phyloP scores from a whole-genome alignment of 495 filamentous ascomycete genomes.

The Neurospora tetraspora region DNA sequence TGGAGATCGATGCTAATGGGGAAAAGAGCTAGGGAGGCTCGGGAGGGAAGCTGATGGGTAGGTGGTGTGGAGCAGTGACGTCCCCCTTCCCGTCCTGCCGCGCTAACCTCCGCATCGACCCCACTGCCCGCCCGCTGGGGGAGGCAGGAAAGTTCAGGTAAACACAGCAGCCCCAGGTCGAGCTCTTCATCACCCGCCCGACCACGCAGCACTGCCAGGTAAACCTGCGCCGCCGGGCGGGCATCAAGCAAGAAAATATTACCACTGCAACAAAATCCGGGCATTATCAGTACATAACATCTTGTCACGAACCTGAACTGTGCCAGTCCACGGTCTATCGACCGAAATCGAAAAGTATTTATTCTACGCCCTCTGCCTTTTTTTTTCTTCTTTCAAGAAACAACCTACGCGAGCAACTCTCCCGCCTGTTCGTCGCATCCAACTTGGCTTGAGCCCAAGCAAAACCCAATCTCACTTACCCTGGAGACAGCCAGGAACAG shows the following conservation, averaged over 20 bases:
- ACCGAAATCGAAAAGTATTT: neutral
- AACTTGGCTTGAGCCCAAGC: neutral
- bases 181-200: neutral
- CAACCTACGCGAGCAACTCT: neutral
- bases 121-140: neutral
- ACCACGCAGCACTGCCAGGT: neutral
- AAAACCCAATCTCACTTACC: neutral
- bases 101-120: neutral
- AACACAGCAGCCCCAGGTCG: neutral
- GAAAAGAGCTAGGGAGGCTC: neutral
- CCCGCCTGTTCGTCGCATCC: neutral
- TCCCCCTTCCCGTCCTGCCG: neutral
- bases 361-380: neutral
- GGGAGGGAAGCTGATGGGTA: neutral
- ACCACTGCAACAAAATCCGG: neutral
- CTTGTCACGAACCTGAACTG: neutral
- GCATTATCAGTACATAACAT: neutral
- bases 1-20: neutral
- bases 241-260: neutral
- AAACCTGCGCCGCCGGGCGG: neutral
- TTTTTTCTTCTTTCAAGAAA: neutral
- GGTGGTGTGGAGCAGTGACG: neutral
- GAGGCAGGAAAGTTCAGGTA: neutral
- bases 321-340: neutral
- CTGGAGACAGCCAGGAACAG: neutral